Conservation (phyloP, 2,329 filamentous ascomycete species). For the Cladosporium phlei region DNA sequence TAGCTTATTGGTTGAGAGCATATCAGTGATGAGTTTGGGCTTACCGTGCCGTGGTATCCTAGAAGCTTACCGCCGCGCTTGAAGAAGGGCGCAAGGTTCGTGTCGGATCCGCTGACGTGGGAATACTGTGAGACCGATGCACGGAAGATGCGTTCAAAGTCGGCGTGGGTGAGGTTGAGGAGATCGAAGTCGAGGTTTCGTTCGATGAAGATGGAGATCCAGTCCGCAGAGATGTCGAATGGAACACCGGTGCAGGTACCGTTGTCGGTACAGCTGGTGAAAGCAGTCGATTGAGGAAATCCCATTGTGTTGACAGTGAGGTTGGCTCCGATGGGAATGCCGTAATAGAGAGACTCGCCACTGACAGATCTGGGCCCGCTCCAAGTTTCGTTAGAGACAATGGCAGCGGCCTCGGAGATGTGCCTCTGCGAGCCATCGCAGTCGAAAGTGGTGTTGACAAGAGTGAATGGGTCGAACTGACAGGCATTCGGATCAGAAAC, state of each 20-base stretch:
- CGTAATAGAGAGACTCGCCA: slow-evolving; percentile 16
- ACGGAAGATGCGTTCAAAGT: not conserved
- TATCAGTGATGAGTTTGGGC: not conserved
- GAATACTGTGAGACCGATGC: not conserved
- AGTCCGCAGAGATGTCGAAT: slow-evolving; percentile 22
- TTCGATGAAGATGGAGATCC: slow-evolving; percentile 26
- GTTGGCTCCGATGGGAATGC: not conserved
- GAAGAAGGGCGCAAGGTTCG: not conserved
- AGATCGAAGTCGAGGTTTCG: not conserved
- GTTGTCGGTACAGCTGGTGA: slow-evolving; percentile 12
- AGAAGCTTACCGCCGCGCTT: not conserved
- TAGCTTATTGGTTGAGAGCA: not conserved
- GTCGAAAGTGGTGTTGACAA: slow-evolving; percentile 21
- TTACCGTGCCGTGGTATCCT: not conserved
- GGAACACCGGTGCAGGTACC: slow-evolving; percentile 15
- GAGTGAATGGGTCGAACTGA: slow-evolving; percentile 27
- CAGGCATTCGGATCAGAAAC: slow-evolving; percentile 28
- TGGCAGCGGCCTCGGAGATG: slow-evolving; percentile 18
- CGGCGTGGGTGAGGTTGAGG: not conserved
- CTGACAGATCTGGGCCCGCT: slow-evolving; percentile 19
- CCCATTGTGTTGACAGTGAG: not conserved
- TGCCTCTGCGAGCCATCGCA: slow-evolving; percentile 24
- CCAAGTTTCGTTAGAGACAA: slow-evolving; percentile 24
- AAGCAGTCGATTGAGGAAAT: not conserved
- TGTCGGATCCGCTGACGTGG: not conserved